Evolutionary conservation across 148 eudicot genomes (phyloP).

Genomic region (Rhododendron henanense): DNA sequence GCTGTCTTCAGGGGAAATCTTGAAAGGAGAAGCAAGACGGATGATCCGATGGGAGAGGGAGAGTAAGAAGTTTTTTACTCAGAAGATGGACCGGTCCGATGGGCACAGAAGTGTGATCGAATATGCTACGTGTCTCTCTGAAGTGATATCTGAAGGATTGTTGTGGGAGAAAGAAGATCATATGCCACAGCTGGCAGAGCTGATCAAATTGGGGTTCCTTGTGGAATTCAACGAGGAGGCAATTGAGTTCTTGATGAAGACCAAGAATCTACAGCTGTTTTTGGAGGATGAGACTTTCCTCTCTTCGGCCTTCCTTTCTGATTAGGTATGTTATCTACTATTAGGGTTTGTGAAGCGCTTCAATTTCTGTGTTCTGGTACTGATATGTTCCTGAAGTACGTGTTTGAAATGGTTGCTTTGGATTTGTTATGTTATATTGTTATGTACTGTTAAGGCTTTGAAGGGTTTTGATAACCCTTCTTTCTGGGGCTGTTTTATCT

Average conservation of each 20-base stretch:
- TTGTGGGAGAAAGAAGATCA: constrained; percentile 49
- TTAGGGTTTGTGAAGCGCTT: not conserved
- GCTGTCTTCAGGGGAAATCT: constrained; percentile 33
- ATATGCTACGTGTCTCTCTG: constrained; percentile 43
- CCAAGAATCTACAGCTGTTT: constrained; percentile 53
- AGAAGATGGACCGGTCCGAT: constrained; percentile 31
- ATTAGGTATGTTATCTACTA: constrained; percentile 9
- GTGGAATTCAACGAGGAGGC: constrained; percentile 51
- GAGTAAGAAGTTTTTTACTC: constrained; percentile 25
- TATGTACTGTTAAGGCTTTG: not conserved
- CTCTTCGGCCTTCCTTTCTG: constrained; percentile 31
- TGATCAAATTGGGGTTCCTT: constrained; percentile 49
- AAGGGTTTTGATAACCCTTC: not conserved
- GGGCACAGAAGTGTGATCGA: constrained; percentile 34
- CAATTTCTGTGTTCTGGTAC: not conserved
- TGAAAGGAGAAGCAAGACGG: constrained; percentile 29
- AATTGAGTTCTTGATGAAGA: constrained; percentile 44
- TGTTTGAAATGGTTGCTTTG: not conserved
- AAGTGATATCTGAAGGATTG: constrained; percentile 53
- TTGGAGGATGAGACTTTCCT: constrained; percentile 54
- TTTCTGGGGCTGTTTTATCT: not conserved
- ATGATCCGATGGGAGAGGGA: constrained; percentile 57
- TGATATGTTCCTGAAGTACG: not conserved
- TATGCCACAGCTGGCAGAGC: constrained; percentile 36
- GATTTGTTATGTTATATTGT: not conserved